These are phyloP conservation scores for Cydonia oblonga DNA, from an alignment of 331 rosid genomes.

Conservation along the genomic window DNA sequence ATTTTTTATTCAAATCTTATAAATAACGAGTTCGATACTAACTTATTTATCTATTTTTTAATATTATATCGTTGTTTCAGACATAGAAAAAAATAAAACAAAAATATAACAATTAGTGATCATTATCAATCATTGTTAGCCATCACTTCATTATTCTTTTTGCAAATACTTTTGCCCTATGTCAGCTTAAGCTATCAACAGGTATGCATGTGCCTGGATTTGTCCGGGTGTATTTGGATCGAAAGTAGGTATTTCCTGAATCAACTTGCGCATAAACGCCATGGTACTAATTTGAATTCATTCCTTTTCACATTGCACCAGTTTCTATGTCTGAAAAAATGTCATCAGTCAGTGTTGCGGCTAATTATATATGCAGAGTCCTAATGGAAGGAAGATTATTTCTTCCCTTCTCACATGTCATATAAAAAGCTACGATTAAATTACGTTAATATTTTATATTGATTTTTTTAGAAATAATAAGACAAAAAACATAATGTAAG, in stretches of 20 bases:
- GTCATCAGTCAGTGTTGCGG: neutral
- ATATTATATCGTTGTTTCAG: too few species aligned
- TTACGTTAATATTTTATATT: too few species aligned
- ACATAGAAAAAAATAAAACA: neutral
- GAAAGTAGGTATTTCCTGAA: neutral
- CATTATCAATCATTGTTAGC: neutral
- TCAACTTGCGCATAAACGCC: neutral
- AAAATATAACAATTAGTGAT: neutral
- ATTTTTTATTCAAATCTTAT: too few species aligned
- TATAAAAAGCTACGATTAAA: too few species aligned
- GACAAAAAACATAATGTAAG: too few species aligned
- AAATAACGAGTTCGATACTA: too few species aligned
- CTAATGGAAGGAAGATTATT: too few species aligned
- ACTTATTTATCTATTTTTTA: too few species aligned
- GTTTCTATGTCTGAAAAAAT: neutral
- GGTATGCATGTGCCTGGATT: neutral
- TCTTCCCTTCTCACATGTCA: too few species aligned
- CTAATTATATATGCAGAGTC: neutral
- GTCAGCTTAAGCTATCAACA: neutral
- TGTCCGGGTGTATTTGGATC: neutral
- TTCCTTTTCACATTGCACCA: neutral
- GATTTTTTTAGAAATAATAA: too few species aligned
- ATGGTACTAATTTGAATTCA: neutral
- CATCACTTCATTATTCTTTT: neutral
- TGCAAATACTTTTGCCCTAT: neutral